Percentiles rank a stretch among this genome's conserved stretches.
Conservation (phyloP, 148 eudicot species). For the Rhododendron ovatum region DNA sequence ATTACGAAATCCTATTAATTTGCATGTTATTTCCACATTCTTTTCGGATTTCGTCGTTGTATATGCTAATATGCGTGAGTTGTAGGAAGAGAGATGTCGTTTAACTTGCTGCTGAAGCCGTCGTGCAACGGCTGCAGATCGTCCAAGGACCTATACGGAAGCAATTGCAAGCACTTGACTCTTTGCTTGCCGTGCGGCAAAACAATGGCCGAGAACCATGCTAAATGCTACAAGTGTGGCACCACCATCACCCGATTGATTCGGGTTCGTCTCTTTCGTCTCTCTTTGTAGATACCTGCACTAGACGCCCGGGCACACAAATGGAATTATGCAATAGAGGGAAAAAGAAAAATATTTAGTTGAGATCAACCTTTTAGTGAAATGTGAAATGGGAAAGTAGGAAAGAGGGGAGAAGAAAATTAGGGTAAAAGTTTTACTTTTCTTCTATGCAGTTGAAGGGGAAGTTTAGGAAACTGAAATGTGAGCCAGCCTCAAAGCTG, state of each 20-base stretch:
- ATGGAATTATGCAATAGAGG: background rate
- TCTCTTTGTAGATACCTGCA: background rate
- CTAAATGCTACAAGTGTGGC: constrained; percentile 70
- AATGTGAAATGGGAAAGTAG: background rate
- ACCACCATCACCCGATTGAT: constrained; percentile 62
- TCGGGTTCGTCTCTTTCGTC: constrained; percentile 35
- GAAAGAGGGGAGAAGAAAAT: background rate
- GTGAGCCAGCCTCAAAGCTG: too few species aligned
- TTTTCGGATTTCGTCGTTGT: background rate
- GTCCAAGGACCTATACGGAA: constrained; percentile 66
- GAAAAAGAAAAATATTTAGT: background rate
- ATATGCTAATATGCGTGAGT: too few species aligned
- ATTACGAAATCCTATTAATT: background rate
- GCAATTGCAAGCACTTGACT: constrained; percentile 87
- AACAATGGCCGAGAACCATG: constrained; percentile 63
- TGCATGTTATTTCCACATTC: background rate
- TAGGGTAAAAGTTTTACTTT: too few species aligned
- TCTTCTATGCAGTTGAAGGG: too few species aligned
- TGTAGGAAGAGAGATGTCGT: constrained; percentile 38
- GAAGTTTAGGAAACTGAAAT: too few species aligned
- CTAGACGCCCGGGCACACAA: background rate
- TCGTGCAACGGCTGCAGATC: constrained; percentile 63
- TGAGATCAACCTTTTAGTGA: background rate
- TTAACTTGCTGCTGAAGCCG: constrained; percentile 66
- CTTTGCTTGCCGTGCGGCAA: constrained; percentile 76